Evolutionary conservation across 2,329 filamentous ascomycete species (phyloP).

Genomic region (Pseudocercospora musae): DNA sequence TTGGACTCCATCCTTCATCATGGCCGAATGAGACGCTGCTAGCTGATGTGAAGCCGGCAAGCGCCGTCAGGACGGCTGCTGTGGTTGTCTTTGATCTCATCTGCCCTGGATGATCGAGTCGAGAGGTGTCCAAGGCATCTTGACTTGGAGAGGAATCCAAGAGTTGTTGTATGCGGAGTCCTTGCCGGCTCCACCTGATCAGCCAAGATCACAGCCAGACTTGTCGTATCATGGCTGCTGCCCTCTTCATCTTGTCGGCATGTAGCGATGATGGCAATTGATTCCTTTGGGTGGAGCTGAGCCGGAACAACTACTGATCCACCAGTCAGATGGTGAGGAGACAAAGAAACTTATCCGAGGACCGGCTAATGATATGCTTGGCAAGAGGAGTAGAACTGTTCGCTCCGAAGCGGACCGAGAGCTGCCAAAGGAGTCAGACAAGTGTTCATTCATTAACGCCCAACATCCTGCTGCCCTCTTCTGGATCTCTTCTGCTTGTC

Average conservation of each 20-base stretch:
- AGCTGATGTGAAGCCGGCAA: neutral
- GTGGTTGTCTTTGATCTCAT: neutral
- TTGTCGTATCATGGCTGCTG: neutral
- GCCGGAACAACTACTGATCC: slow-evolving; percentile 11
- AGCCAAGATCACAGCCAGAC: neutral
- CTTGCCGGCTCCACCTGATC: slow-evolving; percentile 11
- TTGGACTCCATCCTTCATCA: slow-evolving; percentile 1
- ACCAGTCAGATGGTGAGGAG: slow-evolving; percentile 5
- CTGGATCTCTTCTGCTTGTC: slow-evolving; percentile 26
- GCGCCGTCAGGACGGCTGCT: neutral
- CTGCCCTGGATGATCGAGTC: neutral
- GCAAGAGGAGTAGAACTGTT: neutral
- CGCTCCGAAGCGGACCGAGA: slow-evolving; percentile 9
- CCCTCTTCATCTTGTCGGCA: neutral
- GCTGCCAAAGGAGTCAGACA: neutral
- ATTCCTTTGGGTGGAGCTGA: slow-evolving; percentile 1
- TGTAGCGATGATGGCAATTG: neutral
- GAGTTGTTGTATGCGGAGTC: neutral
- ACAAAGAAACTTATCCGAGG: neutral
- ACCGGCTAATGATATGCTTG: slow-evolving; percentile 4
- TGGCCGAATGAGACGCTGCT: slow-evolving; percentile 2
- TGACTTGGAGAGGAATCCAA: no score
- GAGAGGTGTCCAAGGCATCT: neutral
- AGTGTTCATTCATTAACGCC: slow-evolving; percentile 16
- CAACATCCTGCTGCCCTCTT: slow-evolving; percentile 29